A percentile compares a stretch with the other conserved stretches of the same genome.
Evolutionary conservation across 108 stramenopile species (phyloP).

Genomic region (Cyclostephanos invisitatus): DNA sequence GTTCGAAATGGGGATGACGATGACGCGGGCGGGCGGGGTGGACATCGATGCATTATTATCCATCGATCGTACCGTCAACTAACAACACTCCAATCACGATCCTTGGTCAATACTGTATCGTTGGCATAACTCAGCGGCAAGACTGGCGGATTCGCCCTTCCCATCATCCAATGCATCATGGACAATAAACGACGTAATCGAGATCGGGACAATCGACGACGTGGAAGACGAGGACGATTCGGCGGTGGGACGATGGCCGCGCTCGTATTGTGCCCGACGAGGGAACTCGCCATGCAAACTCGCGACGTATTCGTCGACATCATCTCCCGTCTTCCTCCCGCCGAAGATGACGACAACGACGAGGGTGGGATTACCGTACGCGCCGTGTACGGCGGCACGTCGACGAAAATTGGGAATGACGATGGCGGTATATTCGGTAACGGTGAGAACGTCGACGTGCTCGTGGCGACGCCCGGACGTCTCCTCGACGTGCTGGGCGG

Average conservation of each 20-base stretch:
- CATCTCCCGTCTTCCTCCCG: constrained; percentile 38
- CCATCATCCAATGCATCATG: constrained; percentile 73
- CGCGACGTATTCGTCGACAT: constrained; percentile 51
- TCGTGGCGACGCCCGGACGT: constrained; percentile 97
- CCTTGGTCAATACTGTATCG: too few species aligned
- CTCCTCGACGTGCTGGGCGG: constrained; percentile 82
- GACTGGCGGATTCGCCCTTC: constrained; percentile 88
- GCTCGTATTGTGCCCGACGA: constrained; percentile 89
- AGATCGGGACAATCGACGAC: constrained; percentile 18
- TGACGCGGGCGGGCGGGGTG: too few species aligned
- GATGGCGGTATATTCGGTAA: constrained; percentile 40
- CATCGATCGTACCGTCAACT: not conserved
- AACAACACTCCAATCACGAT: too few species aligned
- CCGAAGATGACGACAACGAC: constrained; percentile 7
- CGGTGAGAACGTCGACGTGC: constrained; percentile 63
- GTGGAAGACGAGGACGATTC: not conserved
- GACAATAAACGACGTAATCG: constrained; percentile 16
- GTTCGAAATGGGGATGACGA: too few species aligned
- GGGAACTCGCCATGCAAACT: constrained; percentile 94
- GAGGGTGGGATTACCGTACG: constrained; percentile 28
- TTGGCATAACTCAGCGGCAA: constrained; percentile 78
- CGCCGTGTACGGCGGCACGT: constrained; percentile 67
- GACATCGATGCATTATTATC: too few species aligned
- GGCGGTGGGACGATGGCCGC: constrained; percentile 41
- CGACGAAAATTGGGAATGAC: constrained; percentile 57